A percentile compares a stretch with the other conserved stretches of the same genome.
These are phyloP conservation scores for Auriculariales sp. DNA, from an alignment of 768 basidiomycete genomes.

Conservation along the genomic window DNA sequence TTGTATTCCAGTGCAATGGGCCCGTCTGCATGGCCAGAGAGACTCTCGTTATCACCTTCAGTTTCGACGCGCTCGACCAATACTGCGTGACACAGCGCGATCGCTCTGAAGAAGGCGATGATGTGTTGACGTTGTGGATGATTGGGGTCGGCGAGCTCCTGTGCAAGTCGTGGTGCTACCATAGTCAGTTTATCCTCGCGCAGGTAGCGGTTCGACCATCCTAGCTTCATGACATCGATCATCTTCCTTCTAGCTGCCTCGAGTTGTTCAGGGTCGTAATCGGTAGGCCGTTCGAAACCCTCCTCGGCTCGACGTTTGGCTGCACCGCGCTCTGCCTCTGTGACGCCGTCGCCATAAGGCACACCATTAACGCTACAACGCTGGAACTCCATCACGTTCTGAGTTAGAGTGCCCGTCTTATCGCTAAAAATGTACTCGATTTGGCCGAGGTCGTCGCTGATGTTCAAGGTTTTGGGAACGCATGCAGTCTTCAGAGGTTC, in stretches of 20 bases:
- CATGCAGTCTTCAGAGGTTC: constrained; percentile 73
- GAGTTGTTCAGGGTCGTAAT: constrained; percentile 49
- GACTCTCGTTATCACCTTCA: neutral
- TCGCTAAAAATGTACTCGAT: constrained; percentile 93
- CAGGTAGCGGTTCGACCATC: constrained; percentile 80
- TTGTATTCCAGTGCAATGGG: constrained; percentile 61
- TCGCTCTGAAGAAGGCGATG: constrained; percentile 81
- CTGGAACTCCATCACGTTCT: constrained; percentile 98
- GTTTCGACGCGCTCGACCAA: constrained; percentile 24
- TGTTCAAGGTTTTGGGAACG: constrained; percentile 95
- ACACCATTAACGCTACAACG: constrained; percentile 80
- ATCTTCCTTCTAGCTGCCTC: constrained; percentile 58
- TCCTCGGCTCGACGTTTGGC: constrained; percentile 48
- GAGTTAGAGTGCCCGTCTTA: constrained; percentile 94
- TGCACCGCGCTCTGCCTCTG: constrained; percentile 88
- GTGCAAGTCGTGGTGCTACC: constrained; percentile 72
- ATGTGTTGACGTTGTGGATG: constrained; percentile 50
- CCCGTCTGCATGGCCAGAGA: constrained; percentile 38
- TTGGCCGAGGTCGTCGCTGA: constrained; percentile 95
- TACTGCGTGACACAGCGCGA: constrained; percentile 86
- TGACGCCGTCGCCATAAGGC: constrained; percentile 84
- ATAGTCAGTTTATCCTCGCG: constrained; percentile 74
- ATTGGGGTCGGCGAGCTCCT: constrained; percentile 51
- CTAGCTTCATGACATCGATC: constrained; percentile 52
- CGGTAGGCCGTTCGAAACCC: constrained; percentile 40